Evolutionary conservation across 2,329 filamentous ascomycete species (phyloP).

Genomic region (Ceratocystis cubensis): DNA sequence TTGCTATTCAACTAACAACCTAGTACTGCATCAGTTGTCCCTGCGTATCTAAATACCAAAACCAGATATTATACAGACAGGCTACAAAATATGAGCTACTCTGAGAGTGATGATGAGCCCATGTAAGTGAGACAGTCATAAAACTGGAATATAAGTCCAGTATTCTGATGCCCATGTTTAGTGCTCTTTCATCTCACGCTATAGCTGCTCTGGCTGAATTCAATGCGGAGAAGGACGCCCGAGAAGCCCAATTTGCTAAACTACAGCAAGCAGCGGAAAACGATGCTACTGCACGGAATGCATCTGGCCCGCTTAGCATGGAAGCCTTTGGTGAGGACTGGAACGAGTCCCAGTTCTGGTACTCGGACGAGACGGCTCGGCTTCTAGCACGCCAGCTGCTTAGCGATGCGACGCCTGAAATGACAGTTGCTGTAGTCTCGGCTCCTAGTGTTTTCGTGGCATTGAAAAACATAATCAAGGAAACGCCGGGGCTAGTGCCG

Average conservation of each 20-base stretch:
- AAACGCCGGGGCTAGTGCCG: constrained; percentile 23
- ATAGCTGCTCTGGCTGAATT: constrained; percentile 61
- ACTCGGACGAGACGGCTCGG: constrained; percentile 57
- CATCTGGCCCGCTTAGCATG: constrained; percentile 39
- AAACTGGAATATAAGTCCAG: neutral
- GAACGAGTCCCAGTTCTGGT: constrained; percentile 80
- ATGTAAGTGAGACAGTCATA: constrained; percentile 31
- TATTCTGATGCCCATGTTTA: constrained; percentile 25
- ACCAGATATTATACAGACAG: neutral
- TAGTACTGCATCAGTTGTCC: too few relatives aligned
- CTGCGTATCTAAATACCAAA: neutral
- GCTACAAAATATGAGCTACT: constrained; percentile 9
- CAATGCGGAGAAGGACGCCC: constrained; percentile 57
- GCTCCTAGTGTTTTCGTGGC: constrained; percentile 67
- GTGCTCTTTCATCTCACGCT: constrained; percentile 52
- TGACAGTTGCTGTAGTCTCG: constrained; percentile 56
- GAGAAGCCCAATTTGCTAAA: constrained; percentile 53
- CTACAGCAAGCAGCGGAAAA: constrained; percentile 43
- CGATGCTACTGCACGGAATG: constrained; percentile 22
- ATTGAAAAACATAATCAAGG: constrained; percentile 51
- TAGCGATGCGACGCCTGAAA: constrained; percentile 43
- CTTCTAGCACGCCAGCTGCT: constrained; percentile 53
- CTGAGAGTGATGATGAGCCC: constrained; percentile 34
- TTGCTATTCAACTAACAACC: too few relatives aligned
- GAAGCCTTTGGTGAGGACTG: constrained; percentile 66